Evolutionary conservation across 495 filamentous ascomycete genomes (phyloP), one percentile per base, ranked within the genome.

Genomic region (Lophiotrema nucula): DNA sequence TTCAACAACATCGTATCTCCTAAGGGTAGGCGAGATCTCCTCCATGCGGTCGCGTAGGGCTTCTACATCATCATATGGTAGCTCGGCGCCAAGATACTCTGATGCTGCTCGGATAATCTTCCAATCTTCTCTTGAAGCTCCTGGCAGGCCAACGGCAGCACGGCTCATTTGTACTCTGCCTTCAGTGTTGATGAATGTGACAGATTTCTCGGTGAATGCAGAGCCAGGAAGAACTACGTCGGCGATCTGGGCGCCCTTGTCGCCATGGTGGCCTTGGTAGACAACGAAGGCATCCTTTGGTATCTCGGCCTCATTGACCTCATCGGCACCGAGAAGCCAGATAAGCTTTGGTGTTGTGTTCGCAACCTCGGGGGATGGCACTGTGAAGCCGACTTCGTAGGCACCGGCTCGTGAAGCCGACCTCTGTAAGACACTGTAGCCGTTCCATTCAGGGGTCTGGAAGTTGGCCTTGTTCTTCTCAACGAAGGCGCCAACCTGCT

Each of bases 191-290:
- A 98, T 81, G 59, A 92, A 97, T 13, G 93, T 98, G 25, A 84
- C 93, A n/a, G 85, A 81, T 77, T 98, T 98, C 78, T 98, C 93
- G 12, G 92, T 97, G 75, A 96, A 97, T 2, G 93, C 90, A 16
- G 90, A 90, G 52, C 90, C 91, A 24, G 93, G 93, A 18, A 98
- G 86, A 60, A 98, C 84, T 59, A 98, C 84, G 68, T 98, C 92
- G 13, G 93, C 93, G 59, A 95, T 79, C 73, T 95, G 86, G 31
- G 93, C 95, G 50, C 92, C 95, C 31, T 82, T 79, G 76, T 98
- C 93, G 70, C 93, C 93, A 69, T 98, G 93, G 73, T 98, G 93
- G 58, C 93, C 93, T 73, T 98, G 93, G 75, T 98, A 98, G 70
- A 98, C 79, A 57, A 98, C 86, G 74, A 97, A 97, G 8, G 92